Evolutionary conservation across 768 basidiomycete species (phyloP), one percentile per base, ranked within the genome.

Genomic region (Mycena rosella): DNA sequence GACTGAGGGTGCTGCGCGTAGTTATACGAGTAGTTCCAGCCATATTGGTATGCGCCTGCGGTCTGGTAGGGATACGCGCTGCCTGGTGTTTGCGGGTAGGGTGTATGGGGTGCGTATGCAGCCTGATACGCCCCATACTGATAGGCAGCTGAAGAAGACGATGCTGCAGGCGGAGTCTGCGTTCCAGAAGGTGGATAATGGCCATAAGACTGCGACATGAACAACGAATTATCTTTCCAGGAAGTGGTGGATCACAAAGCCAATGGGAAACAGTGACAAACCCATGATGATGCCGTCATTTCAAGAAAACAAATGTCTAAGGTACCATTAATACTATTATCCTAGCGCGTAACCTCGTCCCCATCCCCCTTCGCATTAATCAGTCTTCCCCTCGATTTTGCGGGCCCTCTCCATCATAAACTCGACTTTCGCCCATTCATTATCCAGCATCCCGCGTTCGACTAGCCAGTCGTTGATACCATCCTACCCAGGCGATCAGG

Each of bases 381-480:
- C 54, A 7, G 38, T 55, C 24, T 27, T 58, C 30, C 27, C 51
- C 53, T 45, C 42, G 15, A 34, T 38, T 48, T 65, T 58, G 20
- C 22, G 56, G 24, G 63, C 55, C 10, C n/a, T 18, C 5, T 58
- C 56, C 20, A 52, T 18, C 22, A 65, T 26, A 1, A 15, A 69
- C 40, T 92, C 89, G 56, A 95, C 76, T 71, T 84, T 89, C 62
- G 85, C 83, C 92, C 92, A 95, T 72, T 92, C 89, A 64, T 80
- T 80, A 20, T 90, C 86, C 63, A 95, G 89, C 47, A 92, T 76
- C 20, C 85, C 84, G 38, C 92, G 84, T 67, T 88, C 78, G 66
- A 94, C 93, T 13, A 96, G 83, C 92, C 93, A 94, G 26, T 93
- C 91, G 80, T 91, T 90, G 40, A 95, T 82, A n/a, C 79, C 88